Percentiles rank a stretch among this genome's conserved stretches.
Conservation (phyloP, 108 stramenopile genomes). For the Bacterosira constricta region DNA sequence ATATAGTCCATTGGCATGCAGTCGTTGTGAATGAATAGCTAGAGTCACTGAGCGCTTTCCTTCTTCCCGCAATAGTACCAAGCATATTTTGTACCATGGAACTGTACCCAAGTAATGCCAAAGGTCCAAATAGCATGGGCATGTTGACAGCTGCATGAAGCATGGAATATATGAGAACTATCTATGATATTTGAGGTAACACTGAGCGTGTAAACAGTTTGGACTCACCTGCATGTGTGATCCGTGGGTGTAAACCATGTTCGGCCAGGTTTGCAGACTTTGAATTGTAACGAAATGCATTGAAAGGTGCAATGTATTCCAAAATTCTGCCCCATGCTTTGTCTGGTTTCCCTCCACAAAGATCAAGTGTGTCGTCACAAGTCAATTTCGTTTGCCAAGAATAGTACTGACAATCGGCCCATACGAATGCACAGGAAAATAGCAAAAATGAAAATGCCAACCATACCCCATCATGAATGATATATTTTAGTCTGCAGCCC, state of each 20-base stretch:
- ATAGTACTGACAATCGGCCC: slow-evolving; percentile 54
- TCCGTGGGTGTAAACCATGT: slow-evolving; percentile 80
- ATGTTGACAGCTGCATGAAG: slow-evolving; percentile 59
- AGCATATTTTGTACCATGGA: neutral
- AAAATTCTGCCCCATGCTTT: neutral
- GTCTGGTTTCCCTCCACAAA: neutral
- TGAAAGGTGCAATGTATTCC: slow-evolving; percentile 65
- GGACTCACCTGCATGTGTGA: slow-evolving; percentile 55
- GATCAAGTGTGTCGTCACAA: neutral
- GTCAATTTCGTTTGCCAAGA: neutral
- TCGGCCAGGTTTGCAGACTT: slow-evolving; percentile 63
- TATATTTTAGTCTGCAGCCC: neutral
- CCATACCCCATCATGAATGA: slow-evolving; percentile 5
- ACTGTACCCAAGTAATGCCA: slow-evolving; percentile 48
- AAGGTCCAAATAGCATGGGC: slow-evolving; percentile 77
- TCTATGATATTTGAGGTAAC: neutral
- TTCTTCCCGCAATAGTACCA: neutral
- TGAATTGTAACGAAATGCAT: slow-evolving; percentile 79
- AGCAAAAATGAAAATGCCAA: slow-evolving; percentile 38
- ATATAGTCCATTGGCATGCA: slow-evolving; percentile 39
- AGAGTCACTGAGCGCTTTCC: neutral
- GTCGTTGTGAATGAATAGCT: neutral
- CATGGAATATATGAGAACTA: neutral
- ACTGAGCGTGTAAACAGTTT: neutral
- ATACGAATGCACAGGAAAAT: slow-evolving; percentile 32